Base-by-base conservation (phyloP, 257 asterid genomes). In the Ilex asprella region DNA sequence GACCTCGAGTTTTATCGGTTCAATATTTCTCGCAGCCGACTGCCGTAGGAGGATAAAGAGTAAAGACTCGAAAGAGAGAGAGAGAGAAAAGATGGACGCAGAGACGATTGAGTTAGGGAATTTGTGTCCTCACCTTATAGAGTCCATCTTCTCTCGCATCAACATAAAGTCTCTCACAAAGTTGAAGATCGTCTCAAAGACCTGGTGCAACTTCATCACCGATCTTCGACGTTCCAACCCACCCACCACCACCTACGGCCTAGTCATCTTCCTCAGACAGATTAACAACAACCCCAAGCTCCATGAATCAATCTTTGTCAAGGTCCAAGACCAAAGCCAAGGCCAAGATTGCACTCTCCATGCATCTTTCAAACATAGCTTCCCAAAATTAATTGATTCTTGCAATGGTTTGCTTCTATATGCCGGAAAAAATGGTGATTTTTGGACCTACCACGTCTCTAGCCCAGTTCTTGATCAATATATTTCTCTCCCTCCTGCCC, bases 331-430 rank as follows among this genome's bases (percentile, higher is more conserved):
- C 3, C 52, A 27, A 31, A 53, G 16, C 2, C 10, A 9, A 6
- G 35, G 31, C 3, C 15, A 15, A 10, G 31, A 27, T 10, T 10
- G 58, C 14, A 59, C 60, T 52, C 21, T 16, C 7, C 53, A 13
- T 6, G 32, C 41, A 5, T 59, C 50, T 21, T 43, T 6, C 41
- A 13, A 27, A 12, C 69, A 47, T 59, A 67, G 61, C 2, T 30
- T 41, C 8, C 66, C 65, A 16, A 31, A 6, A 30, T 27, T 59
- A 43, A 54, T 59, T 10, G 63, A 68, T 60, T 73, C 70, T 30
- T 59, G 78, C 58, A 59, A 68, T 14, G 74, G 74, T 2, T 43
- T 67, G 21, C 70, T 73, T 49, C 56, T 73, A 4, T 73, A 63
- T 27, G 63, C 35, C 30, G n/a, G 63, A 16, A 15, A n/a, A 6